Conservation (phyloP, 2,329 filamentous ascomycete genomes). For the Beauveria medogensis region DNA sequence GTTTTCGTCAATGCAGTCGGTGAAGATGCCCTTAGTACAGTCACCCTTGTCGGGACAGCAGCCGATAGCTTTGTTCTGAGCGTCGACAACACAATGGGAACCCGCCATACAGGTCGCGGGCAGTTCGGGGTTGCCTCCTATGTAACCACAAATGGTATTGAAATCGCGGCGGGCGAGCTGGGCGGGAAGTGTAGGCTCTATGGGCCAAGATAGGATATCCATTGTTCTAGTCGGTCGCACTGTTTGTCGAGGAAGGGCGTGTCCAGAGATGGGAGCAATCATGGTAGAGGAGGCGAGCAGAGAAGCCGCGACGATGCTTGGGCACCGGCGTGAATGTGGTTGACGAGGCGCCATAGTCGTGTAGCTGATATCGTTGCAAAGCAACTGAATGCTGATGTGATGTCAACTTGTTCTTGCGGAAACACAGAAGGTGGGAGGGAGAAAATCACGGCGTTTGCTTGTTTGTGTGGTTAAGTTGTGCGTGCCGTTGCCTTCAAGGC, state of each 20-base stretch:
- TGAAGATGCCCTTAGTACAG: slow-evolving; percentile 50
- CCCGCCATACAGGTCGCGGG: slow-evolving; percentile 50
- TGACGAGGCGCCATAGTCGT: background rate
- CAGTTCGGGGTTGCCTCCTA: slow-evolving; percentile 42
- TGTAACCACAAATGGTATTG: slow-evolving; percentile 51
- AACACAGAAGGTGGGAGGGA: no score
- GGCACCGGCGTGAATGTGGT: background rate
- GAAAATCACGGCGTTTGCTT: background rate
- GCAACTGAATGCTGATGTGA: background rate
- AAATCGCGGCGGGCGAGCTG: slow-evolving; percentile 33
- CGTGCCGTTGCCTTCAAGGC: background rate
- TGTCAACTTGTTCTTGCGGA: background rate
- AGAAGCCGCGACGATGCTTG: background rate
- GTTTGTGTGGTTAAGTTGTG: background rate
- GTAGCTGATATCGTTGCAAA: background rate
- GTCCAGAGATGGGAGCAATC: slow-evolving; percentile 19
- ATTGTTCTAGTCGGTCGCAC: slow-evolving; percentile 21
- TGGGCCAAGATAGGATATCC: slow-evolving; percentile 26
- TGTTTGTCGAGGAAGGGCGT: slow-evolving; percentile 26
- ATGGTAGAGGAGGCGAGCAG: slow-evolving; percentile 21
- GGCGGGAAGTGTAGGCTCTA: slow-evolving; percentile 30
- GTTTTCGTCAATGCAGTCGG: slow-evolving; percentile 46
- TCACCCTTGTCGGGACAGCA: slow-evolving; percentile 45
- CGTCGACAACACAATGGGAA: slow-evolving; percentile 50
- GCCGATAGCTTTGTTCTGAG: slow-evolving; percentile 40